Evolutionary conservation across 2,329 filamentous ascomycete genomes (phyloP), one percentile per base, ranked within the genome.

Genomic region (Aspergillus terreus): DNA sequence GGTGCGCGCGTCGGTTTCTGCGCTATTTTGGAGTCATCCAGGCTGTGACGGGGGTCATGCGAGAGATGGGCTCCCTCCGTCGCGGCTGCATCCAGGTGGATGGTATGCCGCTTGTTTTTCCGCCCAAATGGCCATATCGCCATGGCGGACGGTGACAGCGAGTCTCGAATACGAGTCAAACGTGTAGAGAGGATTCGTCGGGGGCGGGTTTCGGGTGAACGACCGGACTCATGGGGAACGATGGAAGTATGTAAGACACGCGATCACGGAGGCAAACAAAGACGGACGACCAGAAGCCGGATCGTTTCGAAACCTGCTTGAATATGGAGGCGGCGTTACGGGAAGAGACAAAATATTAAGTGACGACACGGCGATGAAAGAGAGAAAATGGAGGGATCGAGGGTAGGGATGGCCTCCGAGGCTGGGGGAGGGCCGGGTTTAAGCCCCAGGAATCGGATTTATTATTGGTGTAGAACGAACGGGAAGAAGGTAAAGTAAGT

Each of bases 111-210:
- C 71, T 84, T 85, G 73, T 82, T 85, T 74, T 81, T 86, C 65
- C 86, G 84, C 72, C 85, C 80, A 72, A 95, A 95, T 55, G 86
- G 88, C 90, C 90, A 95, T 71, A 92, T 76, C 68, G 86, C 83
- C 88, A 92, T 92, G 63, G 61, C 66, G 66, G 46, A 57, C 49
- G 50, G 38, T 60, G 47, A 51, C 50, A 45, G 47, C 40, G 27
- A 49, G 42, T 49, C 49, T 52, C 48, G 43, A 49, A 58, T 46
- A 52, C 54, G 49, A 57, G 53, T 62, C 59, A 62, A 59, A 54
- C 35, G 55, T 50, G 51, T 47, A 55, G 46, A 51, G 54, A 58
- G 50, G 54, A 52, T 46, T 49, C 54, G 48, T 58, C 45, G 50
- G 45, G 51, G 50, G 49, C 32, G 47, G 50, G 45, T 55, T 51